phyloP scores from a whole-genome alignment of 2,329 filamentous ascomycete species.

The Periconia sp. region DNA sequence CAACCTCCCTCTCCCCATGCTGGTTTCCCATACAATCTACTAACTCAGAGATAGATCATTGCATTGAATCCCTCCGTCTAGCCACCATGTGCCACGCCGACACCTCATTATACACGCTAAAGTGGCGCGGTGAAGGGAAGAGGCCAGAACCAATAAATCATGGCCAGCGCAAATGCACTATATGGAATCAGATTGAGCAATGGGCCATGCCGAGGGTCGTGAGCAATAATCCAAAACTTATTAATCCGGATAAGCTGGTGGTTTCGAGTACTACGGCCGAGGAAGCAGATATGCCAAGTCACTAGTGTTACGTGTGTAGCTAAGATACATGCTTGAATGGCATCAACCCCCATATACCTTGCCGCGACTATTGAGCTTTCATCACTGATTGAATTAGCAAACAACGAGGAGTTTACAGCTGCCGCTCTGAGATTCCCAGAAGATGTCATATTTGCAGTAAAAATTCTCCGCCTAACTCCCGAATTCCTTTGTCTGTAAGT shows the following conservation, averaged over 20 bases:
- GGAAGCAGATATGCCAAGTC: neutral
- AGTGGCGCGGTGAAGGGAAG: conserved; percentile 1
- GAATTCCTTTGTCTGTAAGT: too few species aligned
- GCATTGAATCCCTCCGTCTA: neutral
- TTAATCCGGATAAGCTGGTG: conserved; percentile 1
- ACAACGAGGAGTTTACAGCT: too few species aligned
- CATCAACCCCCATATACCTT: too few species aligned
- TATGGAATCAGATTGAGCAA: neutral
- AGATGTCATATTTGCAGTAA: too few species aligned
- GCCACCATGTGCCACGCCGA: neutral
- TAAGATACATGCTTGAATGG: too few species aligned
- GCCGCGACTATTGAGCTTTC: too few species aligned
- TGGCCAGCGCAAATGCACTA: neutral
- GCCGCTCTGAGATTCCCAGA: too few species aligned
- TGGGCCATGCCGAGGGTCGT: neutral
- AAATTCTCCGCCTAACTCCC: too few species aligned
- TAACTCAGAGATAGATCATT: neutral
- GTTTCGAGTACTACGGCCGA: neutral
- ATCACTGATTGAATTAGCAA: too few species aligned
- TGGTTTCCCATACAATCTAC: neutral
- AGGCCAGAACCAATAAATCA: neutral
- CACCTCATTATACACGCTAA: conserved; percentile 2
- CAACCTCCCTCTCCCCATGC: neutral
- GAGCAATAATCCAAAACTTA: neutral
- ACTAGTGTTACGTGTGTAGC: neutral